Conservation (phyloP, 345 rosid species). For the Cardamine chenopodiifolia region DNA sequence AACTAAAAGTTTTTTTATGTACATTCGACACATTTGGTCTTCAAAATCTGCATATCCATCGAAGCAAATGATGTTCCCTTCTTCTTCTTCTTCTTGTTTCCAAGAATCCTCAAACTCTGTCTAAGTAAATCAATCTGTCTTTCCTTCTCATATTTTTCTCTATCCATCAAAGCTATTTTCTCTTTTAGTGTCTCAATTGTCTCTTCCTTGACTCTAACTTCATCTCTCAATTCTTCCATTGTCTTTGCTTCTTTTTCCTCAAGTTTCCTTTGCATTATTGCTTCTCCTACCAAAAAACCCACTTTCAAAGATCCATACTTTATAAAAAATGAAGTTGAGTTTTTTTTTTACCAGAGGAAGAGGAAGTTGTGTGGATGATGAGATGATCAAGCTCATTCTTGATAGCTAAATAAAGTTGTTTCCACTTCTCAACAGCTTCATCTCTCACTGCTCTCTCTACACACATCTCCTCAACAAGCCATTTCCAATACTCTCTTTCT, state of each 20-base stretch:
- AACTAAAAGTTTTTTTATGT: slow-evolving; percentile 34
- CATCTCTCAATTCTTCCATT: slow-evolving; percentile 59
- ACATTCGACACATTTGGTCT: slow-evolving; percentile 41
- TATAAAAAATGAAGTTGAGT: background rate
- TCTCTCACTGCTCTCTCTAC: slow-evolving; percentile 72
- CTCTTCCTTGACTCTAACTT: slow-evolving; percentile 56
- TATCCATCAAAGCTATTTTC: slow-evolving; percentile 50
- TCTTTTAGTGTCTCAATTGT: slow-evolving; percentile 50
- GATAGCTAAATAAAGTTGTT: slow-evolving; percentile 79
- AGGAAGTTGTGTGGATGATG: slow-evolving; percentile 56
- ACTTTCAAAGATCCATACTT: slow-evolving; percentile 19
- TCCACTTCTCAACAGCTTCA: slow-evolving; percentile 86
- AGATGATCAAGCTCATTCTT: slow-evolving; percentile 86
- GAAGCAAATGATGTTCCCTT: slow-evolving; percentile 7
- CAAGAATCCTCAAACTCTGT: slow-evolving; percentile 71
- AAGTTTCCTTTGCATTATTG: slow-evolving; percentile 46
- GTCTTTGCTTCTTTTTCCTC: slow-evolving; percentile 48
- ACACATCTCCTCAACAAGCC: slow-evolving; percentile 58
- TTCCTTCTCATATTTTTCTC: slow-evolving; percentile 52
- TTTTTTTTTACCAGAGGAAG: slow-evolving; percentile 41
- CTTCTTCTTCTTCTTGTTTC: slow-evolving; percentile 40
- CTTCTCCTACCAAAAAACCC: slow-evolving; percentile 45
- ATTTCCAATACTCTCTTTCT: slow-evolving; percentile 48
- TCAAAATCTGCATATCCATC: slow-evolving; percentile 23
- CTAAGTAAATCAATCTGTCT: slow-evolving; percentile 66